Evolutionary conservation across 169 alveolate genomes (phyloP).

Genomic region (Plasmodium ovale): DNA sequence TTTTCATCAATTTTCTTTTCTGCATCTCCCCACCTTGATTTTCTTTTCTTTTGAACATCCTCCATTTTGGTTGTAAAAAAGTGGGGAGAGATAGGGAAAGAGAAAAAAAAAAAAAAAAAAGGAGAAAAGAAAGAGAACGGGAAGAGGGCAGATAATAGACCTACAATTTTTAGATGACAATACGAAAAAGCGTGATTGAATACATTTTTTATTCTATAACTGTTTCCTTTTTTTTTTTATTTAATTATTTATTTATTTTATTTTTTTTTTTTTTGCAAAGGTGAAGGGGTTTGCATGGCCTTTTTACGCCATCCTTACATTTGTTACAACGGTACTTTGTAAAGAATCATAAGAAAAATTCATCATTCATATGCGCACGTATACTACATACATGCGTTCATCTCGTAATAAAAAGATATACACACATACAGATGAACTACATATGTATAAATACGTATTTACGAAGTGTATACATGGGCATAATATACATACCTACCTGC

Average conservation of each 20-base stretch:
- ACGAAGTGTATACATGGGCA: no score
- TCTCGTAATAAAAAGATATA: no score
- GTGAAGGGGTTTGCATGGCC: no score
- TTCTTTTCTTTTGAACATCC: constrained; percentile 47
- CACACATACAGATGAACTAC: no score
- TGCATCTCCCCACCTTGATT: constrained; percentile 75
- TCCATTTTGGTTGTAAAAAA: no score
- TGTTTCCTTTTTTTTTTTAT: constrained; percentile 1
- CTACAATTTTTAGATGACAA: background rate
- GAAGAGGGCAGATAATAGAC: background rate
- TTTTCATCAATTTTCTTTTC: constrained; percentile 35
- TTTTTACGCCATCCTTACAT: background rate
- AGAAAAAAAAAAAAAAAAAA: constrained; percentile 5
- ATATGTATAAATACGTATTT: background rate
- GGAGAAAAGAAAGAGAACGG: background rate
- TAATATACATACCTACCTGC: no score
- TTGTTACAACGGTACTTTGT: no score
- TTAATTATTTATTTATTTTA: no score
- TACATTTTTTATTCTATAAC: background rate
- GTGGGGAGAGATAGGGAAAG: no score
- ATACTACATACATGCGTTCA: background rate
- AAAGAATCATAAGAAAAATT: background rate
- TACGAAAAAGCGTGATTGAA: background rate
- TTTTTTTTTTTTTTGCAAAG: no score
- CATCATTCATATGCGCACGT: background rate